phyloP scores from a whole-genome alignment of 331 rosid species.

The Spiraea crenata region DNA sequence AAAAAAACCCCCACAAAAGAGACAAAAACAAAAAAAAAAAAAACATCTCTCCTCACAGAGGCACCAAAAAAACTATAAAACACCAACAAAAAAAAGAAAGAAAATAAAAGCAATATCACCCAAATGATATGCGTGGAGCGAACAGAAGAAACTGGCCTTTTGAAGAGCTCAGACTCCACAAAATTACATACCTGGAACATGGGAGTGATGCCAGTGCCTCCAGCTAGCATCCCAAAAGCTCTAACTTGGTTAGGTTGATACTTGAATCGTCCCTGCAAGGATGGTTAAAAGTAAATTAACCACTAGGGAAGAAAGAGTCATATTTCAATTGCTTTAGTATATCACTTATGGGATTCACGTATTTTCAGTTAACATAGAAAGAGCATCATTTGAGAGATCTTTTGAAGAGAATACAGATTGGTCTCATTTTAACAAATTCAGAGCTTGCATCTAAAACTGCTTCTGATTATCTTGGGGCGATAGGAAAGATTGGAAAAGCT shows the following conservation, averaged over 20 bases:
- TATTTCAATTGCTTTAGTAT: background rate
- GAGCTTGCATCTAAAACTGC: background rate
- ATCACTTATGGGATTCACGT: background rate
- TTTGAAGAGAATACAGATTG: too few species aligned
- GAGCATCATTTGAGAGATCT: background rate
- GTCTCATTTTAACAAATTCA: background rate
- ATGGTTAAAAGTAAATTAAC: background rate
- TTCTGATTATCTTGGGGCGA: background rate
- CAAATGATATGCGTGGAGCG: background rate
- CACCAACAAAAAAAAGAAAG: background rate
- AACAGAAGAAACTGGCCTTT: background rate
- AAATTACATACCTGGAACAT: constrained; percentile 72
- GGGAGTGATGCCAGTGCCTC: constrained; percentile 83
- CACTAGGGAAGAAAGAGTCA: background rate
- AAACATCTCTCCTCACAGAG: too few species aligned
- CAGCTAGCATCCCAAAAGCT: constrained; percentile 80
- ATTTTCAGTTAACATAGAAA: background rate
- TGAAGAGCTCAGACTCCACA: background rate
- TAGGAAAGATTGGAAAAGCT: too few species aligned
- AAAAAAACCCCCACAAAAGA: too few species aligned
- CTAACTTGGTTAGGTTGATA: constrained; percentile 61
- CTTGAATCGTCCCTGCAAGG: constrained; percentile 61
- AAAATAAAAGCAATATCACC: background rate
- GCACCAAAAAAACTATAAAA: too few species aligned
- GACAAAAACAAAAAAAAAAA: too few species aligned